Percentiles rank a stretch among this genome's conserved stretches.
Evolutionary conservation across 108 stramenopile species (phyloP).

Genomic region (Cyclotella atomus): DNA sequence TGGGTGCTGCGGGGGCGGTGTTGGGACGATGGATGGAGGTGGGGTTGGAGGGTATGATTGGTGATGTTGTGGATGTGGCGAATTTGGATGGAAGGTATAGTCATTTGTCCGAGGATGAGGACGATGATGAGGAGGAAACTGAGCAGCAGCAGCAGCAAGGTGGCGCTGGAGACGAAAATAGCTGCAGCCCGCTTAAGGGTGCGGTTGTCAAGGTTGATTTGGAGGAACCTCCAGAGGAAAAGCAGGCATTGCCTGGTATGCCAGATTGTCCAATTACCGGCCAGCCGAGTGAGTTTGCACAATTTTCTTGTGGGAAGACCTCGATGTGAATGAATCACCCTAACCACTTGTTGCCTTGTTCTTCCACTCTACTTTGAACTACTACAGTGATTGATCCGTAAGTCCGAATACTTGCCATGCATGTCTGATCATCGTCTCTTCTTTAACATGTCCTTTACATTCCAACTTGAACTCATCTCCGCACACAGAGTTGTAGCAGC

Average conservation of each 20-base stretch:
- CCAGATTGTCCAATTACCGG: conserved; percentile 93
- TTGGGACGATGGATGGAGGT: conserved; percentile 74
- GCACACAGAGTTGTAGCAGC: conserved; percentile 93
- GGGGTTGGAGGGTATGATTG: conserved; percentile 63
- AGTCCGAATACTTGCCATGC: too few species aligned
- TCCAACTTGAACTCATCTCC: too few species aligned
- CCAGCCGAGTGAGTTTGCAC: conserved; percentile 38
- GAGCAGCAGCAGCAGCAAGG: not conserved
- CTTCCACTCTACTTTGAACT: not conserved
- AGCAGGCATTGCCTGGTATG: conserved; percentile 74
- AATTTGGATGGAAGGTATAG: conserved; percentile 82
- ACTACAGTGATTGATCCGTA: conserved; percentile 83
- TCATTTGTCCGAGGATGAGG: conserved; percentile 48
- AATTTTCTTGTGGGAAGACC: not conserved
- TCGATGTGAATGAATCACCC: not conserved
- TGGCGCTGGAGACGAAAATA: not conserved
- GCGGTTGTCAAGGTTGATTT: not conserved
- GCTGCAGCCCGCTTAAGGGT: not conserved
- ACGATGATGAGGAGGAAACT: conserved; percentile 5
- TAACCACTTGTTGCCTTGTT: not conserved
- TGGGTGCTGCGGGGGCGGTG: conserved; percentile 51
- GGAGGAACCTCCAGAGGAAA: not conserved
- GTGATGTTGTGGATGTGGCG: conserved; percentile 69
- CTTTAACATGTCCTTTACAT: too few species aligned
- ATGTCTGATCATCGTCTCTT: too few species aligned